Evolutionary conservation across 441 rosid species (phyloP).

Genomic region (Metrosideros polymorpha): DNA sequence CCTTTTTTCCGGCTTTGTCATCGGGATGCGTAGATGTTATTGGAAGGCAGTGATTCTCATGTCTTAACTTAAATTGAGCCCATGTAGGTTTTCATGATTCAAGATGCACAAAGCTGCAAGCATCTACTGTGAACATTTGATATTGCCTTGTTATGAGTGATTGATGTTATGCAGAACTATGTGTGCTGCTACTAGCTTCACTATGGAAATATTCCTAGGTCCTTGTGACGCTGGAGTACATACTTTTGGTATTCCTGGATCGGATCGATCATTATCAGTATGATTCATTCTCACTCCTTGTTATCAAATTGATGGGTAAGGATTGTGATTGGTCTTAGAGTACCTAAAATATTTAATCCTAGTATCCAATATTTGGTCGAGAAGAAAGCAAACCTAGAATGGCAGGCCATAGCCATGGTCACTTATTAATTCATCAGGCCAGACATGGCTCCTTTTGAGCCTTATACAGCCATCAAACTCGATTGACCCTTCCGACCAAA

Average conservation of each 20-base stretch:
- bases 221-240: background rate
- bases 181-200: background rate
- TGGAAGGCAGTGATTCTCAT: background rate
- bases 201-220: background rate
- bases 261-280: background rate
- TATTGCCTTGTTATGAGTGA: background rate
- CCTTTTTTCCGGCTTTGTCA: background rate
- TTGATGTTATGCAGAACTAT: background rate
- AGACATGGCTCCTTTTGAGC: background rate
- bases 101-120: background rate
- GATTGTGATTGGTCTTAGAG: background rate
- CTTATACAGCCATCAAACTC: background rate
- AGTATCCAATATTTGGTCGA: background rate
- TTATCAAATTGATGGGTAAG: background rate
- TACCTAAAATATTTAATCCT: background rate
- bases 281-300: background rate
- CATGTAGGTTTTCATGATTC: background rate
- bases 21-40: background rate
- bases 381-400: background rate
- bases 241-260: background rate
- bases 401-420: background rate
- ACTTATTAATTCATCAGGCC: background rate
- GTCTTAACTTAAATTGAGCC: background rate
- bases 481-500: background rate
- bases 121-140: background rate